A percentile compares a stretch with the other conserved stretches of the same genome.
Evolutionary conservation across 768 basidiomycete genomes (phyloP).

Genomic region (Porphyrellus cyaneotinctus): DNA sequence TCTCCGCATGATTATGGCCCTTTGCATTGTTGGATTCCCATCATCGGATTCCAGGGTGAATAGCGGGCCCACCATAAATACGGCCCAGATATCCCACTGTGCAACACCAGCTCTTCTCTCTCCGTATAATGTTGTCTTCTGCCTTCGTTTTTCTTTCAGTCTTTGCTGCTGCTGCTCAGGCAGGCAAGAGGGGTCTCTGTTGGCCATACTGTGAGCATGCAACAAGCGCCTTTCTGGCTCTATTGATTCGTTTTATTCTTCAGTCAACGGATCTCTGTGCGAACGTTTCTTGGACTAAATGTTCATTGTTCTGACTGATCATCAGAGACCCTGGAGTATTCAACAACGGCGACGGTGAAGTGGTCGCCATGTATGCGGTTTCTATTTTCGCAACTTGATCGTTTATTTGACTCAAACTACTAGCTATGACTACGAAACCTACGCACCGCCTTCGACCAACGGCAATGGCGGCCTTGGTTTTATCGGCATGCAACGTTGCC

Average conservation of each 20-base stretch:
- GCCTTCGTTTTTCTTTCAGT: constrained; percentile 15
- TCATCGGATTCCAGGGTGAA: not conserved
- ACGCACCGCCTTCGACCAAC: constrained; percentile 32
- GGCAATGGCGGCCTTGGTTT: constrained; percentile 36
- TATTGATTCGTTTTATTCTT: not conserved
- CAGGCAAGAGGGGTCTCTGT: constrained; percentile 37
- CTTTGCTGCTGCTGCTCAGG: constrained; percentile 21
- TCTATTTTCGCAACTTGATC: not conserved
- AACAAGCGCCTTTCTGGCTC: not conserved
- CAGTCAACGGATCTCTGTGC: constrained; percentile 31
- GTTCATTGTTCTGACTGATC: not conserved
- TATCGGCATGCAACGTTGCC: constrained; percentile 39
- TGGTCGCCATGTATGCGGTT: constrained; percentile 31
- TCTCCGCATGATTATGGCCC: not conserved
- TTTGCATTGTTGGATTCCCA: not conserved
- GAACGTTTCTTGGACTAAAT: not conserved
- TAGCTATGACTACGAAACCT: constrained; percentile 40
- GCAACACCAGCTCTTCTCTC: not conserved
- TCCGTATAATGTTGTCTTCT: constrained; percentile 16
- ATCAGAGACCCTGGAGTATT: constrained; percentile 26
- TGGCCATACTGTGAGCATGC: constrained; percentile 34
- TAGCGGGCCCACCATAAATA: constrained; percentile 11
- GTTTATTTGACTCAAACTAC: not conserved
- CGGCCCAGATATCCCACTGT: not conserved
- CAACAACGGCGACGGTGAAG: constrained; percentile 30